phyloP scores from a whole-genome alignment of 129 eudicot genomes.

The Helianthus annuus region HanXRQr2.0-SUNRISE NC_035448.2:14161477-14161976 shows the following conservation, averaged over 20 bases:
- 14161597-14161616: conserved; percentile 53
- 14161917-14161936: conserved; percentile 55
- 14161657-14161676: conserved; percentile 37
- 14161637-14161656: conserved; percentile 73
- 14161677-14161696: conserved; percentile 10
- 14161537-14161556: conserved; percentile 19
- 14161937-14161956: conserved; percentile 50
- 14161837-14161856: conserved; percentile 85
- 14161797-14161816: conserved; percentile 78
- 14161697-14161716: conserved; percentile 16
- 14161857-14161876: conserved; percentile 81
- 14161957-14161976: conserved; percentile 63
- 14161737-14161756: conserved; percentile 20
- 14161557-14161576: conserved; percentile 8
- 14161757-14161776: conserved; percentile 42
- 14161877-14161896: conserved; percentile 75
- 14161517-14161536: neutral
- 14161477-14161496: neutral
- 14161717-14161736: neutral
- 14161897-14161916: conserved; percentile 50
- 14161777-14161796: conserved; percentile 54
- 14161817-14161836: conserved; percentile 90
- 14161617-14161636: conserved; percentile 65
- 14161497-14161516: conserved; percentile 19
- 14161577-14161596: conserved; percentile 53